Conservation (phyloP, 1,284 basidiomycete species). For the Uromyces viciae-fabae region DNA sequence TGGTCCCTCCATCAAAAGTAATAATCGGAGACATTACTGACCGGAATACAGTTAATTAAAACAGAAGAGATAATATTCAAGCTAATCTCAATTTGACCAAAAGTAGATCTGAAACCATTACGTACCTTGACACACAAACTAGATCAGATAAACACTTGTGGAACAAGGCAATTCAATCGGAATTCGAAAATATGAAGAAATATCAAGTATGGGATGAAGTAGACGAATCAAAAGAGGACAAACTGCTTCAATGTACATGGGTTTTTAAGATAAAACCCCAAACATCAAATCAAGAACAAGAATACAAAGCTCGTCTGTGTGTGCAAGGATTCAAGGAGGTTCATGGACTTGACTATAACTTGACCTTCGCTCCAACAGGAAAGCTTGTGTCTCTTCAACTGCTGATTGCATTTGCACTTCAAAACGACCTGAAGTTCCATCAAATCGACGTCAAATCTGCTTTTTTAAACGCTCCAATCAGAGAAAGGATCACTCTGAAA, state of each 20-base stretch:
- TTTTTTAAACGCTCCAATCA: too few species aligned
- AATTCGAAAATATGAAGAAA: background rate
- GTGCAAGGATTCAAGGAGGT: constrained; percentile 4
- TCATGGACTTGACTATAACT: background rate
- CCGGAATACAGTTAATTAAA: too few species aligned
- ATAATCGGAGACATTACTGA: too few species aligned
- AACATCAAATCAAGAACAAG: background rate
- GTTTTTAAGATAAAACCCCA: too few species aligned
- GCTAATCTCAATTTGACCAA: too few species aligned
- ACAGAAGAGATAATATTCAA: too few species aligned
- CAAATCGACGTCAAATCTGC: background rate
- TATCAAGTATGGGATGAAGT: too few species aligned
- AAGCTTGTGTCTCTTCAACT: background rate
- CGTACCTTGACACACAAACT: background rate
- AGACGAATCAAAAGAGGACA: too few species aligned
- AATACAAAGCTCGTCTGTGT: background rate
- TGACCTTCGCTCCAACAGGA: background rate
- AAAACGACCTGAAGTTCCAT: background rate
- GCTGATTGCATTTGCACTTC: background rate
- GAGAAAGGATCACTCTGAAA: too few species aligned
- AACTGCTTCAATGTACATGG: too few species aligned
- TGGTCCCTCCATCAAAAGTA: too few species aligned
- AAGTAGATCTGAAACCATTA: too few species aligned
- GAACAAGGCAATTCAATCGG: background rate
- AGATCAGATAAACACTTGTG: background rate